A percentile compares a stretch with the other conserved stretches of the same genome.
phyloP scores from a whole-genome alignment of 495 filamentous ascomycete species.

The Podospora sp. region DNA sequence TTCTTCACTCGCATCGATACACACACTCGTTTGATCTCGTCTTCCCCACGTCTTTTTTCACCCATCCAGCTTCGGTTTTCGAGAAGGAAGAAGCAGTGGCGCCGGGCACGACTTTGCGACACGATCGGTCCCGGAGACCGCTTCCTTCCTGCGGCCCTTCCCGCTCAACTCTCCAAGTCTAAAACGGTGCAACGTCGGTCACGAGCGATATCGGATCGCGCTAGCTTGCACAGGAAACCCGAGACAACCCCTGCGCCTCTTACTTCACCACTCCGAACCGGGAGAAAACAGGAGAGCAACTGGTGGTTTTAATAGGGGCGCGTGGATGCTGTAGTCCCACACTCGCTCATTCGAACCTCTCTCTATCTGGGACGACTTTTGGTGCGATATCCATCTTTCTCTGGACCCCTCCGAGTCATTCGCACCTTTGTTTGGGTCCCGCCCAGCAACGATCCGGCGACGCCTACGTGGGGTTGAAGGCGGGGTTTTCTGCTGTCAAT shows the following conservation, averaged over 20 bases:
- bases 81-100: not conserved
- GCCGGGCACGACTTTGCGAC: not conserved
- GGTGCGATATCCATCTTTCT: not conserved
- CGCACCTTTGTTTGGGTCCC: not conserved
- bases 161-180: not conserved
- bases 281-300: not conserved
- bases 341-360: not conserved
- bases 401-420: slow-evolving; percentile 12
- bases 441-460: not conserved
- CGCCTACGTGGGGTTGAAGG: slow-evolving; percentile 16
- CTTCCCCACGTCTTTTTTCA: not conserved
- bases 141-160: slow-evolving; percentile 14
- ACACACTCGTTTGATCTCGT: not conserved
- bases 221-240: slow-evolving; percentile 1
- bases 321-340: not conserved
- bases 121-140: not conserved
- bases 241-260: slow-evolving; percentile 5
- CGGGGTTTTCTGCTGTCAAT: slow-evolving; percentile 11
- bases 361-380: not conserved
- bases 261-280: slow-evolving; percentile 2
- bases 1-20: not conserved
- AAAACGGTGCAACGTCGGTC: slow-evolving; percentile 12
- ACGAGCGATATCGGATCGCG: slow-evolving; percentile 18
- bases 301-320: not conserved
- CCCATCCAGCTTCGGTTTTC: not conserved